Percentiles rank a stretch among this genome's conserved stretches.
Evolutionary conservation across 2,329 filamentous ascomycete genomes (phyloP).

Genomic region (Tricladium varicosporioides): DNA sequence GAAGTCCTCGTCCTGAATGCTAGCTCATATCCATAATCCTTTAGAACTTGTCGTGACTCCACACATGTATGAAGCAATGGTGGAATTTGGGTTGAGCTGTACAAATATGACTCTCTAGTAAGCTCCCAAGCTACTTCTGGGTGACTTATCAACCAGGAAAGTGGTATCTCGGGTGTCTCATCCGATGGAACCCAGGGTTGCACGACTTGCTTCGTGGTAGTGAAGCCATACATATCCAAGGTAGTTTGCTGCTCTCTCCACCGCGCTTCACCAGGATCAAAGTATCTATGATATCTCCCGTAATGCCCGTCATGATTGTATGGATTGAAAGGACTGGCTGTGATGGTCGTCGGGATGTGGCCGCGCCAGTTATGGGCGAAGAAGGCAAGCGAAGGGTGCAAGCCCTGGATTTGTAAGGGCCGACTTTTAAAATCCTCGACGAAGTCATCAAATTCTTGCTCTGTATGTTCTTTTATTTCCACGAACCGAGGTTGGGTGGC

Average conservation of each 20-base stretch:
- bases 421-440: not conserved
- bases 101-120: not conserved
- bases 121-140: not conserved
- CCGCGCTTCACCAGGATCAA: not conserved
- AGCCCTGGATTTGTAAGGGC: not conserved
- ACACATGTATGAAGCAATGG: constrained; percentile 22
- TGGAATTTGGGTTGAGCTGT: constrained; percentile 23
- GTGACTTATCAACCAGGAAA: not conserved
- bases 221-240: not conserved
- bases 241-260: not conserved
- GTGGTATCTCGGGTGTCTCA: not conserved
- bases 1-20: not conserved
- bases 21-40: not conserved
- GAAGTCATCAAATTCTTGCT: not conserved
- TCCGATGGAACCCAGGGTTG: not conserved
- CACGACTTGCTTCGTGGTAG: not conserved
- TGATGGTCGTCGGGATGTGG: not conserved
- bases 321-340: too few relatives aligned
- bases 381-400: not conserved
- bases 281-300: not conserved
- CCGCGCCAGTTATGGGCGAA: not conserved
- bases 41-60: constrained; percentile 20
- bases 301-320: not conserved
- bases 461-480: not conserved
- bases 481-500: not conserved